A percentile compares a stretch with the other conserved stretches of the same genome.
Evolutionary conservation across 2,329 filamentous ascomycete genomes (phyloP).

Genomic region (Thielaviopsis ethacetica): DNA sequence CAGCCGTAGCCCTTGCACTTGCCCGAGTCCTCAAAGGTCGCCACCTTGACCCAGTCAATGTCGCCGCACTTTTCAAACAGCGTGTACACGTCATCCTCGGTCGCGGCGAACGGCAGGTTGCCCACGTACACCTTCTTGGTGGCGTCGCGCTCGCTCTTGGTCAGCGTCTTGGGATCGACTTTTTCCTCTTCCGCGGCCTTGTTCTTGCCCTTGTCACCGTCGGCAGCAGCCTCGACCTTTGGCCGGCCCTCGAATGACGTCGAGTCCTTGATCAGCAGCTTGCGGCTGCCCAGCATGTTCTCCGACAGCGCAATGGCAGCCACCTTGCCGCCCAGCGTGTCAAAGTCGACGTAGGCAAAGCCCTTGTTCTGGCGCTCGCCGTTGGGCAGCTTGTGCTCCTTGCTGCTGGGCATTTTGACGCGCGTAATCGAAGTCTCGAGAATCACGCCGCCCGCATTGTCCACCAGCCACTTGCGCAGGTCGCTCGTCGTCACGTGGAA

Average conservation of each 20-base stretch:
- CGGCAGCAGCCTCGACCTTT: constrained; percentile 12
- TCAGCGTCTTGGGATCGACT: constrained; percentile 18
- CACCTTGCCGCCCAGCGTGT: constrained; percentile 49
- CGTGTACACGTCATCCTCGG: constrained; percentile 60
- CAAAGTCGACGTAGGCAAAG: constrained; percentile 92
- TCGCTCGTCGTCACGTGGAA: constrained; percentile 62
- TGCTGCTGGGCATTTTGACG: constrained; percentile 51
- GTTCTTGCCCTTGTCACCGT: constrained; percentile 16
- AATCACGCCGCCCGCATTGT: constrained; percentile 50
- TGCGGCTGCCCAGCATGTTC: constrained; percentile 56
- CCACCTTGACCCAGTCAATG: constrained; percentile 70
- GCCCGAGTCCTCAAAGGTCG: constrained; percentile 88
- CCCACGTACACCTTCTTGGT: constrained; percentile 82
- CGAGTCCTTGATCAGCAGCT: constrained; percentile 82
- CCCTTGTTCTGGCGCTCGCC: constrained; percentile 52
- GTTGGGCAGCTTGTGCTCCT: constrained; percentile 14
- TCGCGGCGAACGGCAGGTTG: constrained; percentile 70
- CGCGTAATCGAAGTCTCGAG: constrained; percentile 61
- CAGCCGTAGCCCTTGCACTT: constrained; percentile 98
- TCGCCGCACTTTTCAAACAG: constrained; percentile 78
- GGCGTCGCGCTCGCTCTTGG: constrained; percentile 34
- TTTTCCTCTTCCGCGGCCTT: constrained; percentile 16
- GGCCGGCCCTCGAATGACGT: constrained; percentile 85
- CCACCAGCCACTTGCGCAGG: constrained; percentile 64
- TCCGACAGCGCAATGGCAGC: constrained; percentile 80